Evolutionary conservation across 176 grass and related monocot species (phyloP), one percentile per base, ranked within the genome.

Genomic region (Hsuehochloa calcarea): DNA sequence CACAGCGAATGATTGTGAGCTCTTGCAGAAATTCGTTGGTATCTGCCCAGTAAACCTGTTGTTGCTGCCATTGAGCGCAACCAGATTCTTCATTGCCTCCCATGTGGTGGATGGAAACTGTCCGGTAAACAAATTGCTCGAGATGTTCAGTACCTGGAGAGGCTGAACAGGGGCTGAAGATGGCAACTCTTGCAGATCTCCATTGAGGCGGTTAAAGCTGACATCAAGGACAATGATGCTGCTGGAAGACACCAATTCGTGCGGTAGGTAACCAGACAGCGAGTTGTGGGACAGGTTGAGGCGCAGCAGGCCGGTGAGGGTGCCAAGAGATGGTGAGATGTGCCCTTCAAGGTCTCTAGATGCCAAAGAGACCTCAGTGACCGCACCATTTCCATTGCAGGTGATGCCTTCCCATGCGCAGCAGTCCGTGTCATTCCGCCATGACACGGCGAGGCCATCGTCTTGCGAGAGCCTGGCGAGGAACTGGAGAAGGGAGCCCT

Each of bases 61-160:
- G 20, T 80, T 80, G 43, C 84, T 86, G 6, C 41, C 75, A 5
- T 86, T 86, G 38, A 85, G 63, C 4, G 51, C 74, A 8, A 79
- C 16, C 63, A 78, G 17, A 56, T 79, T 78, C 13, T 8, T 1
- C 31, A 38, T 68, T 14, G 43, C 2, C 8, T 44, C 4, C 81
- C 81, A 83, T 20, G 38, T 34, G 11, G 40, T 22, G 41, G 73
- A 54, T 19, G 62, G 73, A n/a, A 85, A 79, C 6, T 56, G 39
- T 14, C 70, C 82, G 1, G 71, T 15, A 43, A 85, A 77, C 27
- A 34, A 25, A 43, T 85, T 85, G 65, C 61, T 85, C 3, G 83
- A 85, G 60, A 85, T 52, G 34, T 85, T 85, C 15, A 85, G 25
- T 39, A 85, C 83, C 45, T 69, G 37, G 0, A 85, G 47, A 19